Evolutionary conservation across 192 early-diverging fungal genomes (phyloP), one percentile per base, ranked within the genome.

Genomic region (Powellomyces hirtus): DNA sequence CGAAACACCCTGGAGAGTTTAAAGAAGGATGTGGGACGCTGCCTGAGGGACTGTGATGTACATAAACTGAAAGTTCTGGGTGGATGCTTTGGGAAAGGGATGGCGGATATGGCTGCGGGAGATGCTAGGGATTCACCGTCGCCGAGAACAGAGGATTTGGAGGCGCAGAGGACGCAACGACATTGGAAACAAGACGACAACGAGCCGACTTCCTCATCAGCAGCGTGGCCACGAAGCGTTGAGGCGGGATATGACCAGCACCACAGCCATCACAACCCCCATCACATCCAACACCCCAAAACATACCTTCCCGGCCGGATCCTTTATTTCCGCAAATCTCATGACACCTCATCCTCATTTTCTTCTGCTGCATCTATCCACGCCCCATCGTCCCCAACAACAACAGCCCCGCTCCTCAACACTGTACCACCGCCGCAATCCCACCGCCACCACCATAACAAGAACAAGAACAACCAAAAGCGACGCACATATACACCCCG

Each of bases 241-340:
- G n/a, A n/a, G n/a, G n/a, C n/a, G n/a, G n/a, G n/a, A n/a, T n/a
- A n/a, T n/a, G n/a, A n/a, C n/a, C n/a, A n/a, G n/a, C n/a, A n/a
- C n/a, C n/a, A n/a, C n/a, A n/a, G n/a, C n/a, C n/a, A 30, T 6
- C 29, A 59, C 6, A 5, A 33, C 27, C 11, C 10, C 6, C 35
- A 24, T 33, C 33, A n/a, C n/a, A n/a, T n/a, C n/a, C n/a, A n/a
- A n/a, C 53, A 64, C 34, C 53, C 62, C 50, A 65, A 27, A 24
- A 73, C 72, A 49, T 75, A 74, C 53, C 56, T 80, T 20, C 78
- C 78, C 14, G 78, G 78, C 29, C 71, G 72, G 20, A 70, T 80
- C 24, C 37, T 80, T 1, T 71, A 80, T 51, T 71, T 80, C 50
- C 42, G 64, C 18, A 18, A 1, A 13, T 34, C 34, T 14, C 2